Evolutionary conservation across 345 rosid species (phyloP), one percentile per base, ranked within the genome.

Genomic region (Rhodamnia rubescens): DNA sequence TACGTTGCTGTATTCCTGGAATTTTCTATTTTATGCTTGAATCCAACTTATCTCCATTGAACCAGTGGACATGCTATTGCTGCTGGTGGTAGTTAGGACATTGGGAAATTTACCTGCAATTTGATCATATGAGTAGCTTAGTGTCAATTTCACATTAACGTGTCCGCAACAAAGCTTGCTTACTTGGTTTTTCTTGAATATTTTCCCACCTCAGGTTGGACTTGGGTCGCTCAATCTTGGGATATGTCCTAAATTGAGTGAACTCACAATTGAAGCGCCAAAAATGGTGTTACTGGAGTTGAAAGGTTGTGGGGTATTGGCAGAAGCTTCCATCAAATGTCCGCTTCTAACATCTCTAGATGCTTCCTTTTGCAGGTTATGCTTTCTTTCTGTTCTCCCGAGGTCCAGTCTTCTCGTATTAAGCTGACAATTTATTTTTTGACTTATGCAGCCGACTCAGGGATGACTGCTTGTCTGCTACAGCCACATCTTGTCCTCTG

Each of bases 311-410:
- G 99, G 99, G 87, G 97, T 93, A 22, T 88, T 95, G 83, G 94
- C 98, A 49, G 95, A 95, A 85, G 99, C 95, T 86, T 91, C 92
- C 82, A 94, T 97, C 83, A 87, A 92, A 50, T 96, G 99, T 86
- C 98, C 99, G 81, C 92, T 89, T 50, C 90, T 97, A 82, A 94
- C 93, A 81, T 93, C 99, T 84, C 92, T 97, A 83, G 99, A 97
- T 91, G 97, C 99, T 85, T 97, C 99, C 80, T 97, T 97, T 90
- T 96, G 99, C 97, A 83, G 99, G 99, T 96, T 81, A 82, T 75
- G 80, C 83, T 11, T 85, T 22, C 84, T 78, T 42, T 14, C 50
- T 85, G 51, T 29, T 85, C 59, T 85, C 75, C 85, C 12, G 44
- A 80, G 47, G 42, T 24, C n/a, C 74, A 21, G n/a, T 69, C 32